Conservation (phyloP, 192 early-diverging fungal species). For the Helicostylum pulchrum region DNA sequence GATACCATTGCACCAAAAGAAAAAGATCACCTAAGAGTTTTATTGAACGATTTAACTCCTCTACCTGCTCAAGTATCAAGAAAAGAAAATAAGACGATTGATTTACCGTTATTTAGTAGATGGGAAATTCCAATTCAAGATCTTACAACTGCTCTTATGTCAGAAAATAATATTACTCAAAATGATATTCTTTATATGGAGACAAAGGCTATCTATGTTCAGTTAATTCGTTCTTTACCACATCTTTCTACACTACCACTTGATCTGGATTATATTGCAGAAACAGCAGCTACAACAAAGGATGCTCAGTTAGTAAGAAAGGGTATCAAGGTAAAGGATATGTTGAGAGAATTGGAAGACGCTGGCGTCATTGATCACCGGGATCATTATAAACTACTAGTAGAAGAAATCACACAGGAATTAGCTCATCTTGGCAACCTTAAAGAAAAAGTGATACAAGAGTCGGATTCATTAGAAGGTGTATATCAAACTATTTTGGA, state of each 20-base stretch:
- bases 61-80: conserved; percentile 75
- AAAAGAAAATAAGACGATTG: conserved; percentile 71
- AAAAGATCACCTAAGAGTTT: conserved; percentile 77
- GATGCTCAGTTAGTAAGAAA: conserved; percentile 88
- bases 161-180: conserved; percentile 88
- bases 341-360: conserved; percentile 84
- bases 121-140: conserved; percentile 82
- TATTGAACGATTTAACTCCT: conserved; percentile 74
- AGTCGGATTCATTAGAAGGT: conserved; percentile 70
- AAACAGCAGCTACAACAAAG: conserved; percentile 83
- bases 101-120: conserved; percentile 71
- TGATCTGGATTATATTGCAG: conserved; percentile 71
- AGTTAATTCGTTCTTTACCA: conserved; percentile 88
- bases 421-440: conserved; percentile 88
- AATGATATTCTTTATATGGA: conserved; percentile 95
- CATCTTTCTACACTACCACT: conserved; percentile 51
- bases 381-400: conserved; percentile 79
- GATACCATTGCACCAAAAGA: conserved; percentile 76
- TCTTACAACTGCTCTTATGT: conserved; percentile 60
- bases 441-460: conserved; percentile 81
- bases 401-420: conserved; percentile 88
- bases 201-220: conserved; percentile 90
- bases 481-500: conserved; percentile 93
- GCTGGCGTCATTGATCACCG: conserved; percentile 66
- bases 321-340: conserved; percentile 93